A percentile compares a stretch with the other conserved stretches of the same genome.
Conservation (phyloP, 345 rosid species). For the Aethionema arabicum region DNA sequence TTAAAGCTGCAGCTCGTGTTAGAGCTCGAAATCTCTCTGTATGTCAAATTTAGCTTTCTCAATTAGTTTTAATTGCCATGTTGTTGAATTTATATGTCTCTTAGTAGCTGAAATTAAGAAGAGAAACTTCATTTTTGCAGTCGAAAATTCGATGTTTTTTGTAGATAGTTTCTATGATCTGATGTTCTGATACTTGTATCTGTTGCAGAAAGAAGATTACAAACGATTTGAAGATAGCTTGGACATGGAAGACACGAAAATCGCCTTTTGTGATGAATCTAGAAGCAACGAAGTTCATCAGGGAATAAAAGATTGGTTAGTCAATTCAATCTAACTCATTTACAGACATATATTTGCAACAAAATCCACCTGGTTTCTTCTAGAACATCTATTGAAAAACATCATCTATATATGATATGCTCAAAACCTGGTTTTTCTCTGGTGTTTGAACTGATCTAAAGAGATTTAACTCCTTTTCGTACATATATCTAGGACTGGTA, state of each 20-base stretch:
- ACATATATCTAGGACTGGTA: no score
- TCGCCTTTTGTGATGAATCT: background rate
- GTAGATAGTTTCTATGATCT: background rate
- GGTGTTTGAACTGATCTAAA: background rate
- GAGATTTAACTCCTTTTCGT: no score
- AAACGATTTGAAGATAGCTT: slow-evolving; percentile 60
- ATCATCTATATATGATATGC: no score
- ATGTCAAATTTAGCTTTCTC: slow-evolving; percentile 23
- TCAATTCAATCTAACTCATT: slow-evolving; percentile 26
- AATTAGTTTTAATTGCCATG: no score
- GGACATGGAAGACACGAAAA: slow-evolving; percentile 39
- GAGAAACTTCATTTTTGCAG: no score
- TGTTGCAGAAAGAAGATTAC: slow-evolving; percentile 59
- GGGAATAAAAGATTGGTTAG: slow-evolving; percentile 84
- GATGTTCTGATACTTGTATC: background rate
- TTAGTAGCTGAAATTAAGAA: no score
- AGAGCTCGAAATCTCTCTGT: slow-evolving; percentile 76
- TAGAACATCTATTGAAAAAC: no score
- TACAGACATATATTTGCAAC: background rate
- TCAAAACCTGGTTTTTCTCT: no score
- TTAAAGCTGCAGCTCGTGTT: slow-evolving; percentile 81
- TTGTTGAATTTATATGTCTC: no score
- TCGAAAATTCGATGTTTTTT: background rate
- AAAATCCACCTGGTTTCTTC: no score
- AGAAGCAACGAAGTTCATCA: slow-evolving; percentile 45